These are phyloP conservation scores for Rusavskia elegans DNA, from an alignment of 495 filamentous ascomycete genomes.

Conservation along the genomic window DNA sequence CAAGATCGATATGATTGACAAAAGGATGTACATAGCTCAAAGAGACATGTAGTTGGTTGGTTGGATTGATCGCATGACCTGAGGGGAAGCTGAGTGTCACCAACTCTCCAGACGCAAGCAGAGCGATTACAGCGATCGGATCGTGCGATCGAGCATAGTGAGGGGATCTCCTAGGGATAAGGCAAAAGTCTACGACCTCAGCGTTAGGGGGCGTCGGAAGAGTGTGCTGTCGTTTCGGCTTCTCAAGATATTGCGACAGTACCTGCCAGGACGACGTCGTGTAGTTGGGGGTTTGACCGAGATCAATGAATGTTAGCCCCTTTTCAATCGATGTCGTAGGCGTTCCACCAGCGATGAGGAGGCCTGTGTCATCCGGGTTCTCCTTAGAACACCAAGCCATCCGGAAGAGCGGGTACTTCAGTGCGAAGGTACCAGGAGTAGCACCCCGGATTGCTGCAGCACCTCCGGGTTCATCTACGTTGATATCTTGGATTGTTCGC, in stretches of 20 bases:
- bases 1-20: constrained; percentile 48
- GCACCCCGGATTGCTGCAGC: constrained; percentile 26
- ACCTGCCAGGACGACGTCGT: constrained; percentile 80
- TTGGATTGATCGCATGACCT: constrained; percentile 77
- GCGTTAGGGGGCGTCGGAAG: constrained; percentile 68
- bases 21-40: constrained; percentile 80
- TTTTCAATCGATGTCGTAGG: constrained; percentile 44
- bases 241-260: constrained; percentile 58
- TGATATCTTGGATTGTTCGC: constrained; percentile 54
- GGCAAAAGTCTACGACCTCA: constrained; percentile 62
- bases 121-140: constrained; percentile 64
- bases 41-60: constrained; percentile 75
- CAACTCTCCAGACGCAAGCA: constrained; percentile 75
- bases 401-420: constrained; percentile 55
- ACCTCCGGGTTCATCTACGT: constrained; percentile 46
- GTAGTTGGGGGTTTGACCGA: constrained; percentile 79
- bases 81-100: constrained; percentile 80
- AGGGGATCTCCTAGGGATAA: constrained; percentile 66
- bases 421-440: constrained; percentile 27
- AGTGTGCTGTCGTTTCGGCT: constrained; percentile 46
- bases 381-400: constrained; percentile 83
- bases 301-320: constrained; percentile 74
- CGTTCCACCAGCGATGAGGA: constrained; percentile 73
- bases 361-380: constrained; percentile 81
- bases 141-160: constrained; percentile 81